A percentile compares a stretch with the other conserved stretches of the same genome.
Evolutionary conservation across 73 alveolate species (phyloP).

Genomic region (Paramecium octaurelia): DNA sequence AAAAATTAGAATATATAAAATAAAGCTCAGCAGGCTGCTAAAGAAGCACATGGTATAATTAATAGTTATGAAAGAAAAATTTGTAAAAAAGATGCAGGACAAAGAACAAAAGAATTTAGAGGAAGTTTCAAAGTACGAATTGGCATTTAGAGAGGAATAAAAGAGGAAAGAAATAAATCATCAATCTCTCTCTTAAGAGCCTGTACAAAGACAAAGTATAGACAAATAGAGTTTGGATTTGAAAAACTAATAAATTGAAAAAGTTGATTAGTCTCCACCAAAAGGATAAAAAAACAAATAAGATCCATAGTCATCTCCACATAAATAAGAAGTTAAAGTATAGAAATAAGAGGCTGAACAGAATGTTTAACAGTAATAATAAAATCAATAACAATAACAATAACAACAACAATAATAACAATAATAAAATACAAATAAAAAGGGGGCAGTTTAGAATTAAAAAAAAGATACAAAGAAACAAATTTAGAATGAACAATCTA

Average conservation of each 20-base stretch:
- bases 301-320: background rate
- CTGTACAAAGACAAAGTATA: background rate
- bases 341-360: background rate
- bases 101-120: background rate
- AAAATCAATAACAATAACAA: background rate
- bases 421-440: background rate
- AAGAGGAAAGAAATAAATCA: background rate
- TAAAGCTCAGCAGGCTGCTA: background rate
- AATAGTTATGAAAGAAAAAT: background rate
- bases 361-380: background rate
- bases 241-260: background rate
- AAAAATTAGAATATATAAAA: constrained; percentile 22
- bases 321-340: background rate
- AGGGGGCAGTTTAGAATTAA: background rate
- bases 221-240: background rate
- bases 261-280: background rate
- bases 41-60: constrained; percentile 2
- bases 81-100: background rate
- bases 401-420: background rate
- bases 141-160: background rate
- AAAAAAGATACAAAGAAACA: background rate
- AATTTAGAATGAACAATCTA: background rate
- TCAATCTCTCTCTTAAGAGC: background rate
- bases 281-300: background rate
- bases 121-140: background rate